Evolutionary conservation across 169 alveolate genomes (phyloP).

Genomic region (Eimeria necatrix): DNA sequence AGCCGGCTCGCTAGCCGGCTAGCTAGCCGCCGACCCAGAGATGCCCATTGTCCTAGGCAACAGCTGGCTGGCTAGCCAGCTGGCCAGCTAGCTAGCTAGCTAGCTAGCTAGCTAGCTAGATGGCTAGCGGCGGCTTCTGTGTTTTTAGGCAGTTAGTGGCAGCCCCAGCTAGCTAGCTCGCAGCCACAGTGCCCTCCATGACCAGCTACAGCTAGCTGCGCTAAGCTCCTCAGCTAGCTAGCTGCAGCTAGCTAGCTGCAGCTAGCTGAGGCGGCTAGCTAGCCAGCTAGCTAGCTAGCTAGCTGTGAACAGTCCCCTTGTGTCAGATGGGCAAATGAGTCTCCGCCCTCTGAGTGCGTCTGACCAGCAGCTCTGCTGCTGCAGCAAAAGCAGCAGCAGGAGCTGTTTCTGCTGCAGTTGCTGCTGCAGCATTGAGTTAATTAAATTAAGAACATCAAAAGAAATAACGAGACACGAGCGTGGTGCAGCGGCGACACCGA

Average conservation of each 20-base stretch:
- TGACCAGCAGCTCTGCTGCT: no score
- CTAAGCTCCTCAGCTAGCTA: background rate
- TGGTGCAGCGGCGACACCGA: background rate
- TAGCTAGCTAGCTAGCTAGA: background rate
- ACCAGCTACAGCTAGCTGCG: no score
- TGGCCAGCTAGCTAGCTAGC: background rate
- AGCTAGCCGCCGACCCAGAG: background rate
- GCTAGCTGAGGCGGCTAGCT: background rate
- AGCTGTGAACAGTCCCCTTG: background rate
- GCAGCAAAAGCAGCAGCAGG: background rate
- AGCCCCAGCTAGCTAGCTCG: background rate
- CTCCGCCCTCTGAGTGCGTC: no score
- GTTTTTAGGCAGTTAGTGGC: background rate
- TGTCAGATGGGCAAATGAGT: background rate
- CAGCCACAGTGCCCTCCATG: background rate
- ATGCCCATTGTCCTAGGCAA: background rate
- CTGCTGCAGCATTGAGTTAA: no score
- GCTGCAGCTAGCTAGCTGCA: no score
- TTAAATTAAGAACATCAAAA: no score
- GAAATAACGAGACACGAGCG: background rate
- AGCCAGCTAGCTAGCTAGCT: background rate
- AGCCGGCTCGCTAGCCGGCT: no score
- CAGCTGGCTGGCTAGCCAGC: slow-evolving; percentile 5
- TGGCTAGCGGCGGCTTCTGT: background rate
- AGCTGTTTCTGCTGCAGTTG: background rate